phyloP scores from a whole-genome alignment of 805 yeast species.

The Zygosaccharomyces bisporus region DNA sequence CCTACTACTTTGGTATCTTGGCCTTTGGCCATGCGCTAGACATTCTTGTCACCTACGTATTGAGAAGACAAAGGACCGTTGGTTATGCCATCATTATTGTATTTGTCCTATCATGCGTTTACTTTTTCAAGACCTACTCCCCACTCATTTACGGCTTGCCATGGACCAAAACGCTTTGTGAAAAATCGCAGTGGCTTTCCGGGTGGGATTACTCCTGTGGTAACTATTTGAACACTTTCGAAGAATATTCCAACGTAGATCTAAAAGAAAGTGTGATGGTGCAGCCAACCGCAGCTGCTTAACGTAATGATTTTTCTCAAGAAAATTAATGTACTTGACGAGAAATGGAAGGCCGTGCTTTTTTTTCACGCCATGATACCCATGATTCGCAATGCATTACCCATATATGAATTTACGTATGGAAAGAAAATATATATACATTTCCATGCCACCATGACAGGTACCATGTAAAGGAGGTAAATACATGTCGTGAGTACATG shows the following conservation, averaged over 20 bases:
- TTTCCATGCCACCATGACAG: neutral
- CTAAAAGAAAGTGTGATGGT: constrained; percentile 4
- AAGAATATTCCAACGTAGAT: constrained; percentile 26
- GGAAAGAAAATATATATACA: neutral
- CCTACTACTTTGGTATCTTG: constrained; percentile 80
- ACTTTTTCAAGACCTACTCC: constrained; percentile 57
- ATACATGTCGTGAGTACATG: neutral
- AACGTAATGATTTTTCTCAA: neutral
- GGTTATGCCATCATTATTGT: constrained; percentile 45
- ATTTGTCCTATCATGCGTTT: constrained; percentile 48
- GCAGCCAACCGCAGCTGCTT: constrained; percentile 2
- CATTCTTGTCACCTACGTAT: constrained; percentile 44
- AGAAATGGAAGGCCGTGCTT: neutral
- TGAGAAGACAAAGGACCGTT: constrained; percentile 41
- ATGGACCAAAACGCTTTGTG: constrained; percentile 75
- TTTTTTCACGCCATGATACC: neutral
- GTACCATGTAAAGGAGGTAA: neutral
- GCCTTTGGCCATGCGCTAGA: constrained; percentile 70
- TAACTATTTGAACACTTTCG: constrained; percentile 40
- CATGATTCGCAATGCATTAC: constrained; percentile 2
- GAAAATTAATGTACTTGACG: neutral
- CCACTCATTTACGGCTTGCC: constrained; percentile 73
- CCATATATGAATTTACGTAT: constrained; percentile 5
- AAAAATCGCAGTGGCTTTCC: constrained; percentile 50
- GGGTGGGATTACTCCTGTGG: constrained; percentile 91